These are phyloP conservation scores for Cytospora piceicola DNA, from an alignment of 2,329 filamentous ascomycete species.

Conservation along the genomic window DNA sequence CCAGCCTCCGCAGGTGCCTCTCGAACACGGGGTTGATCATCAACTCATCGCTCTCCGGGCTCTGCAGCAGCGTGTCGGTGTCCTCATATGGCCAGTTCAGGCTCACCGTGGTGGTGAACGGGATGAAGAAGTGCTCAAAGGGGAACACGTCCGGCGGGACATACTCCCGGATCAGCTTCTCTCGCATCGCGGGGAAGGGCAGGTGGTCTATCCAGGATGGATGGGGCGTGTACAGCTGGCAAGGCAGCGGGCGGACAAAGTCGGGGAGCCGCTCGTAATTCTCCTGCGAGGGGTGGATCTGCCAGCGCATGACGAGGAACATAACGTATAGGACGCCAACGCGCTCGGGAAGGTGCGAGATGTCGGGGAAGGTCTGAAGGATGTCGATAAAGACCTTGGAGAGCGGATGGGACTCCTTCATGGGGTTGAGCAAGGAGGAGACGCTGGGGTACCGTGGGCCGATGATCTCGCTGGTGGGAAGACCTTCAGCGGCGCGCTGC, in stretches of 20 bases:
- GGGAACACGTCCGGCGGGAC: conserved; percentile 52
- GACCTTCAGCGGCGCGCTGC: conserved; percentile 67
- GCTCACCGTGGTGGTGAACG: conserved; percentile 74
- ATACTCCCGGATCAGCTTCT: conserved; percentile 60
- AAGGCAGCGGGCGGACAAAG: conserved; percentile 69
- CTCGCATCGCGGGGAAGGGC: conserved; percentile 78
- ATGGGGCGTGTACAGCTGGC: conserved; percentile 70
- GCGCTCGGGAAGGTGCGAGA: conserved; percentile 78
- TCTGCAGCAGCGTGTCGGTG: conserved; percentile 68
- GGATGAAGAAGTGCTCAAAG: conserved; percentile 83
- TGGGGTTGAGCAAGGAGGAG: conserved; percentile 75
- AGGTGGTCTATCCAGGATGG: conserved; percentile 83
- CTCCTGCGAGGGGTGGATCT: conserved; percentile 76
- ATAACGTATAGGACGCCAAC: conserved; percentile 82
- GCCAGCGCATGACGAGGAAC: conserved; percentile 87
- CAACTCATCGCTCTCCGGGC: conserved; percentile 64
- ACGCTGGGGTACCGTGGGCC: conserved; percentile 82
- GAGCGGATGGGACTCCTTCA: conserved; percentile 71
- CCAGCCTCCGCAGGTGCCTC: conserved; percentile 71
- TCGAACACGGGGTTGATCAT: conserved; percentile 88
- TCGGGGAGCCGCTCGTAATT: conserved; percentile 79
- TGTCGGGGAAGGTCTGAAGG: conserved; percentile 78
- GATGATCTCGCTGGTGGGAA: conserved; percentile 66
- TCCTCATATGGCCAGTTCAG: conserved; percentile 86
- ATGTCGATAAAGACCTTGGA: conserved; percentile 88